phyloP scores from a whole-genome alignment of 2,329 filamentous ascomycete species.

The Talaromyces sp. region DNA sequence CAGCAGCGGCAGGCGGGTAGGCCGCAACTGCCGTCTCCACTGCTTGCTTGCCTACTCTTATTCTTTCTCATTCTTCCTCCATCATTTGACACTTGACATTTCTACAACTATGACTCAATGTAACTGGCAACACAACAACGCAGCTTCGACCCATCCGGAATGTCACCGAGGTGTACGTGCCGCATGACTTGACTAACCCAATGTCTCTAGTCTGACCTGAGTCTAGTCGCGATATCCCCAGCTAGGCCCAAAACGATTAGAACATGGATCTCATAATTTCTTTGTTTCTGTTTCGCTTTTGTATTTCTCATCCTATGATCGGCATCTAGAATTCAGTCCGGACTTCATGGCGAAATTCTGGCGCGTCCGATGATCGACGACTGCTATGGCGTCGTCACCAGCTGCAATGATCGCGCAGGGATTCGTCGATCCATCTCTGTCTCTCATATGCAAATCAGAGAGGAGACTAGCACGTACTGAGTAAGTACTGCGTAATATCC shows the following conservation, averaged over 20 bases:
- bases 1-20: conserved; percentile 1
- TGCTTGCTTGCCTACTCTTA: neutral
- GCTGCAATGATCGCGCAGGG: neutral
- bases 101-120: neutral
- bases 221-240: neutral
- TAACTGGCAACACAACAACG: neutral
- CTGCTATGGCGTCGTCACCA: neutral
- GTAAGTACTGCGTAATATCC: neutral
- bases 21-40: neutral
- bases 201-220: neutral
- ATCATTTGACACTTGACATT: neutral
- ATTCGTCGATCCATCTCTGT: neutral
- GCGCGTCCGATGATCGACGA: conserved; percentile 2
- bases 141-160: neutral
- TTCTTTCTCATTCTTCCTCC: neutral
- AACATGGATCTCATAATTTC: neutral
- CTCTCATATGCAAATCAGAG: neutral
- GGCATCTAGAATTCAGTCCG: neutral
- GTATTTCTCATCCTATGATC: neutral
- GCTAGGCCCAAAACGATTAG: neutral
- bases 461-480: neutral
- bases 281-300: neutral
- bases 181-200: neutral
- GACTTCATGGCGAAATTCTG: neutral
- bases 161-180: neutral